A percentile compares a stretch with the other conserved stretches of the same genome.
phyloP scores from a whole-genome alignment of 2,329 filamentous ascomycete genomes.

The Didymella arachidicola region DNA sequence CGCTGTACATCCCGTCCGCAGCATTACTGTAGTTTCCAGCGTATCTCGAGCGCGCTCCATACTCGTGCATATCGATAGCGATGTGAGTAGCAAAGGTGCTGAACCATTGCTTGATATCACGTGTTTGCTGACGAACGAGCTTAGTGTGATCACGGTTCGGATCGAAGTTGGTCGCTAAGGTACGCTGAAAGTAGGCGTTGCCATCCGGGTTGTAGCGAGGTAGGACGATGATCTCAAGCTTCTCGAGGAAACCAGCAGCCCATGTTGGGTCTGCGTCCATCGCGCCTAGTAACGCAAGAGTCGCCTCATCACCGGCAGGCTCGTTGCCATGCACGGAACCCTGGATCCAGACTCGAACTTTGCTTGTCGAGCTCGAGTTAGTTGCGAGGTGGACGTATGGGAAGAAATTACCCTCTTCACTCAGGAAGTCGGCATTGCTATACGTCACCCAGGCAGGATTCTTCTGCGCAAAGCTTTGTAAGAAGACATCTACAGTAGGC shows the following conservation, averaged over 20 bases:
- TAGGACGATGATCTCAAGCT: conserved; percentile 46
- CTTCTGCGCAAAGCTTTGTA: conserved; percentile 38
- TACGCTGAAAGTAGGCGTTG: conserved; percentile 49
- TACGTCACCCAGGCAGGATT: conserved; percentile 47
- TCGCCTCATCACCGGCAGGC: conserved; percentile 49
- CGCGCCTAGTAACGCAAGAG: conserved; percentile 47
- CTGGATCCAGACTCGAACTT: conserved; percentile 50
- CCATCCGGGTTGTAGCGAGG: conserved; percentile 51
- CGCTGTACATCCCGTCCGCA: conserved; percentile 48
- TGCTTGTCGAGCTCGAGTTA: conserved; percentile 28
- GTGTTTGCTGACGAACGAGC: conserved; percentile 46
- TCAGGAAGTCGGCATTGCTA: conserved; percentile 36
- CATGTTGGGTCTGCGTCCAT: conserved; percentile 45
- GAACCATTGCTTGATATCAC: conserved; percentile 46
- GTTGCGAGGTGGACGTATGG: conserved; percentile 43
- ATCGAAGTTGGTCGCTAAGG: conserved; percentile 48
- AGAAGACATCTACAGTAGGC: conserved; percentile 35
- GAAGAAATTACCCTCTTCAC: conserved; percentile 46
- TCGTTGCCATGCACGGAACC: conserved; percentile 50
- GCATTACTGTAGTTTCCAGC: conserved; percentile 44
- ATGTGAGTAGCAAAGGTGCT: conserved; percentile 45
- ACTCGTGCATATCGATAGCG: conserved; percentile 51
- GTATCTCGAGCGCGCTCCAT: conserved; percentile 37
- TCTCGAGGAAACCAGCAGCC: conserved; percentile 42
- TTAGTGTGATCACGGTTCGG: conserved; percentile 51